Evolutionary conservation across 768 basidiomycete genomes (phyloP).

Genomic region (Kwoniella sp.): DNA sequence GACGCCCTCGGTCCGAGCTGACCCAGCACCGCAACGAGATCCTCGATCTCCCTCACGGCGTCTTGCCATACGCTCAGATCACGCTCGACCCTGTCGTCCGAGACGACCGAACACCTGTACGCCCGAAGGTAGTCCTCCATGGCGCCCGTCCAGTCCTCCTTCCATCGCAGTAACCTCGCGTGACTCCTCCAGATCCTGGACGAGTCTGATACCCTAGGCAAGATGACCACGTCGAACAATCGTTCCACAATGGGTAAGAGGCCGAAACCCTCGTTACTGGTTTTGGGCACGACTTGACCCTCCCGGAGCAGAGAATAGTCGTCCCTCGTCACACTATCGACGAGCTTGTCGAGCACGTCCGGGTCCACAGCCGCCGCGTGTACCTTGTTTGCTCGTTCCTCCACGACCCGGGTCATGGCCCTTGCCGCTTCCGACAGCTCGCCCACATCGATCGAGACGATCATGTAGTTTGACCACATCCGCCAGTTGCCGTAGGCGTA

Average conservation of each 20-base stretch:
- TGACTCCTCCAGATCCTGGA: slow-evolving; percentile 77
- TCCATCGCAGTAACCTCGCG: slow-evolving; percentile 71
- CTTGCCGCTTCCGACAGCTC: slow-evolving; percentile 83
- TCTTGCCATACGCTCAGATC: slow-evolving; percentile 67
- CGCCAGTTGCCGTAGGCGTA: slow-evolving; percentile 87
- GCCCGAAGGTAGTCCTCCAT: slow-evolving; percentile 78
- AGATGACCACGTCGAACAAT: slow-evolving; percentile 71
- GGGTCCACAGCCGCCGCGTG: slow-evolving; percentile 62
- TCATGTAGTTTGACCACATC: slow-evolving; percentile 98
- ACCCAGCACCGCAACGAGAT: slow-evolving; percentile 73
- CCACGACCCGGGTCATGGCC: slow-evolving; percentile 75
- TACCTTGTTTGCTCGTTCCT: slow-evolving; percentile 55
- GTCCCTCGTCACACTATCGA: slow-evolving; percentile 72
- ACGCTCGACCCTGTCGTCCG: slow-evolving; percentile 62
- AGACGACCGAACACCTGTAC: slow-evolving; percentile 68
- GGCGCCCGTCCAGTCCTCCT: slow-evolving; percentile 68
- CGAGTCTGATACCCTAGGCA: slow-evolving; percentile 70
- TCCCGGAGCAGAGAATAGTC: slow-evolving; percentile 20
- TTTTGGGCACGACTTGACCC: slow-evolving; percentile 43
- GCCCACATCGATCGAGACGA: slow-evolving; percentile 86
- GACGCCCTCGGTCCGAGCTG: slow-evolving; percentile 66
- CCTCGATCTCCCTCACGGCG: slow-evolving; percentile 72
- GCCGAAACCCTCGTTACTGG: slow-evolving; percentile 64
- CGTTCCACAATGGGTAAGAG: slow-evolving; percentile 64
- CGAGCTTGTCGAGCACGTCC: slow-evolving; percentile 82